Base-by-base conservation (phyloP, 352 stramenopile species). In the Globisporangium okanoganense region DNA sequence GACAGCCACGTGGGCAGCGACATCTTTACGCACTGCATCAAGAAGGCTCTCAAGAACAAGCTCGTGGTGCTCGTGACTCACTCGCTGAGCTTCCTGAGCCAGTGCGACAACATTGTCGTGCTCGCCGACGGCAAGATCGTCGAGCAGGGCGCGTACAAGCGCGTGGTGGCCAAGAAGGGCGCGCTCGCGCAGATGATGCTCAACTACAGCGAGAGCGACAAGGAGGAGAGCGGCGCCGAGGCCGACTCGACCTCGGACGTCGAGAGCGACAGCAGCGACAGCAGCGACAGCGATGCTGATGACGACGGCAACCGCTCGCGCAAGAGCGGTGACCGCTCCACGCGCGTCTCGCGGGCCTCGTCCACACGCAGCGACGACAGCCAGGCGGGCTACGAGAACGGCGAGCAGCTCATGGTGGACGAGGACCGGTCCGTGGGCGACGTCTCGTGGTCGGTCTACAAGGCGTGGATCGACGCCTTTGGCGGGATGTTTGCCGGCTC, bases 1-100 rank as follows among this genome's bases (percentile, higher is more conserved):
- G 97, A 99, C 70, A 89, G 78, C 48, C 82, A 98, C 55, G 94
- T 99, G n/a, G 91, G 82, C 6, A 85, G 89, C 45, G 87, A 98
- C 64, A 83, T 99, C 44, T 99, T 99, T 70, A 74, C 67, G 5
- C 73, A 85, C 10, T 88, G 72, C 27, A 74, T 89, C 29, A 78
- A 80, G 49, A 76, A 63, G 14, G 71, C 66, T 24, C 66, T 89
- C 6, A 85, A 82, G 54, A 58, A 73, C 60, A 90, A 92, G 56
- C 85, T 91, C 12, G 96, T 99, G 35, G 84, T 83, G 22, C 72
- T 97, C 27, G 62, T 93, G 8, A 92, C 89, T 2, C 71, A 98
- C 76, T 74, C 71, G 38, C 62, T 92, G 47, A 69, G 60, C 5
- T 74, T 89, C 47, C 36, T 90, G 29, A 83, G 70, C 55, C 70